Evolutionary conservation across 305 asterid genomes (phyloP), one percentile per base, ranked within the genome.

Genomic region (Lippia alba): DNA sequence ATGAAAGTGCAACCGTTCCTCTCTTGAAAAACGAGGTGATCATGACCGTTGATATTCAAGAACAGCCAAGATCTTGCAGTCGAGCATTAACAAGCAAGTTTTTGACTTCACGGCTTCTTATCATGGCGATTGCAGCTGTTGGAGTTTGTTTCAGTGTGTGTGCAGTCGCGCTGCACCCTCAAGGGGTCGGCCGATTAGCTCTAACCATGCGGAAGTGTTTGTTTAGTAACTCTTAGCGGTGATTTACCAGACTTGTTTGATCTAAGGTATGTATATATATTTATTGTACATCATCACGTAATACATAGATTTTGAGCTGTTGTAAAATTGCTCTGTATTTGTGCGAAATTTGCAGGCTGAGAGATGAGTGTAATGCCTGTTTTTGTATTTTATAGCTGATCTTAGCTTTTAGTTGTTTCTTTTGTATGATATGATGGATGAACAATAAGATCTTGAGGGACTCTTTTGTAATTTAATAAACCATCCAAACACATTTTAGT

Each of bases 61-160:
- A 79, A 58, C 79, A 70, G 70, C 81, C 75, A 0, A 79, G 71
- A 33, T 69, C 90, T 20, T 73, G 82, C 70, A 72, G 77, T 34
- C 86, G 56, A 14, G 67, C 74, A 34, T 58, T 76, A 11, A 66
- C 78, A 2, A 82, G 81, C 62, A 71, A 64, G 2, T 20, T 78
- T 30, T 67, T 76, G 41, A 75, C 81, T n/a, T 78, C 88, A 50
- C 91, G 96, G 12, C 81, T 83, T 10, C 80, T 89, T 19, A 41
- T 90, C 51, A 70, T 77, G 56, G 71, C 72, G 0, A 69, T 83
- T 12, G 54, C 84, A 18, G 89, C 82, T 8, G 50, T 81, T 40
- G 82, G 86, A 17, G 76, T 89, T 44, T 93, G 98, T 69, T 81
- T 82, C n/a, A 96, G 96, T 54, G 61, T 91, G 11, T 93, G 96